phyloP scores from a whole-genome alignment of 1,284 basidiomycete genomes.

The Ustilago shanxiensis region DNA sequence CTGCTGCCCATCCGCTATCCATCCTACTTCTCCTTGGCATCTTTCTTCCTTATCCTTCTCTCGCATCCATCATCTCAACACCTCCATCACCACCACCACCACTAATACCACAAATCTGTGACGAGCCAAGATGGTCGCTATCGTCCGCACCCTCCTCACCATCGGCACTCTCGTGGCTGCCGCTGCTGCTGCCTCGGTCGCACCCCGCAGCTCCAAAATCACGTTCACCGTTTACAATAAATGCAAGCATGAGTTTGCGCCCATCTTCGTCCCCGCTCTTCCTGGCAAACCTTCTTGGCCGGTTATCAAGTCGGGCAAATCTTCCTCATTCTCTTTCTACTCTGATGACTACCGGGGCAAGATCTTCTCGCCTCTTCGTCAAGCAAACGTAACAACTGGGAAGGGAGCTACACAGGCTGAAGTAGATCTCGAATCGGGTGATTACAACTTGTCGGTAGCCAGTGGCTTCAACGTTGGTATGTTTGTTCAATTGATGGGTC shows the following conservation, averaged over 20 bases:
- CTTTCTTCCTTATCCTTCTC: not conserved
- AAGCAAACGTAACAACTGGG: conserved; percentile 32
- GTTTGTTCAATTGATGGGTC: conserved; percentile 32
- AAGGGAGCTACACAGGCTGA: conserved; percentile 46
- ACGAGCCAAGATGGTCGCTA: conserved; percentile 35
- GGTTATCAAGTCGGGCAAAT: conserved; percentile 28
- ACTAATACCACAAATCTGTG: not conserved
- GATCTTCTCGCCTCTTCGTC: conserved; percentile 45
- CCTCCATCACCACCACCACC: not conserved
- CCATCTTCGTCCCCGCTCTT: conserved; percentile 43
- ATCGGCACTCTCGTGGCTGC: conserved; percentile 24
- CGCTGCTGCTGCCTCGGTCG: conserved; percentile 19
- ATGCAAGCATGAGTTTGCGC: conserved; percentile 49
- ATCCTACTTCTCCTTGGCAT: not conserved
- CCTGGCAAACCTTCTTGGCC: conserved; percentile 40
- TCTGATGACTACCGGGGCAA: conserved; percentile 47
- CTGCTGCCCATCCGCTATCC: not conserved
- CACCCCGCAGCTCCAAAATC: conserved; percentile 46
- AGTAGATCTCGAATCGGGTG: conserved; percentile 27
- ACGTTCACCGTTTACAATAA: conserved; percentile 49
- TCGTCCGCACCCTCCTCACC: conserved; percentile 28
- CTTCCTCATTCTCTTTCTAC: conserved; percentile 34
- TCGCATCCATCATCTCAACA: not conserved
- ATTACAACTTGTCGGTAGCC: conserved; percentile 50
- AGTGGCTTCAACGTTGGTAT: conserved; percentile 47